Percentiles rank a stretch among this genome's conserved stretches.
Conservation (phyloP, 192 early-diverging fungal species). For the Lunasporangiospora selenospora region DNA sequence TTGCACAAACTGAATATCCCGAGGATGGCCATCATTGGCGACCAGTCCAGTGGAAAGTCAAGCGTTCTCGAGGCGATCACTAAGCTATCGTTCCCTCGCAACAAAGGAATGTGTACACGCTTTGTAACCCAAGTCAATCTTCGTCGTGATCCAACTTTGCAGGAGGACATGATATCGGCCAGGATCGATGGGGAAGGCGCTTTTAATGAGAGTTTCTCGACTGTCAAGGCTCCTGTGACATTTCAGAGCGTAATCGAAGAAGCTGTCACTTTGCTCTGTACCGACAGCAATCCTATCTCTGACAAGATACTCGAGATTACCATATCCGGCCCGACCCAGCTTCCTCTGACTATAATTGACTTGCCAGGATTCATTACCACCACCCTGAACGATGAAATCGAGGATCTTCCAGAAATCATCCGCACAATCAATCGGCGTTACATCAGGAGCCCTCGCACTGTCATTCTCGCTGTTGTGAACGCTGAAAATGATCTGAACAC, state of each 20-base stretch:
- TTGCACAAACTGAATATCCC: constrained; percentile 2
- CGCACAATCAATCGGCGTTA: background rate
- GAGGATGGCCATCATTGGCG: constrained; percentile 10
- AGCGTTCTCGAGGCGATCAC: constrained; percentile 16
- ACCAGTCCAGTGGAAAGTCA: constrained; percentile 12
- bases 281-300: background rate
- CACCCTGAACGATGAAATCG: background rate
- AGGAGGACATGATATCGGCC: background rate
- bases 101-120: constrained; percentile 6
- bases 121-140: constrained; percentile 9
- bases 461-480: constrained; percentile 10
- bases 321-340: background rate
- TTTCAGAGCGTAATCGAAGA: constrained; percentile 3
- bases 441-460: constrained; percentile 1
- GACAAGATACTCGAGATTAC: constrained; percentile 12
- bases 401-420: background rate
- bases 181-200: background rate
- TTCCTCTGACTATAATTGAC: constrained; percentile 8
- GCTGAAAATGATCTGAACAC: constrained; percentile 1
- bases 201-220: background rate
- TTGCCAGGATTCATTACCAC: constrained; percentile 7
- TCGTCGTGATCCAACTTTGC: background rate
- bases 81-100: constrained; percentile 1
- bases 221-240: background rate
- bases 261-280: background rate